Evolutionary conservation across 805 yeast species (phyloP).

Genomic region (Kuraishia molischiana): DNA sequence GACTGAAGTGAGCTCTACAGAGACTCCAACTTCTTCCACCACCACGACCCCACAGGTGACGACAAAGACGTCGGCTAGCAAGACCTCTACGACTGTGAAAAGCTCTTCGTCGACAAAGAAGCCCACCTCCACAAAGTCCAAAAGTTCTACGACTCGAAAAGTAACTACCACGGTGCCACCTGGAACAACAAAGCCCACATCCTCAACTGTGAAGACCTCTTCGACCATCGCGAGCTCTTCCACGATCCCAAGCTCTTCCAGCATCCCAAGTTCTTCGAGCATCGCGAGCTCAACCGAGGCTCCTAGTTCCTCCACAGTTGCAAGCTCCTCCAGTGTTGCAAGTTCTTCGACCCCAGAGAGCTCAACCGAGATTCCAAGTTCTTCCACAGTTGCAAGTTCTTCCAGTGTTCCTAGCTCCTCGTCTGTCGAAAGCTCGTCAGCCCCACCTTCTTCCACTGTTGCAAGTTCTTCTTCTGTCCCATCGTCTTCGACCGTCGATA

Average conservation of each 20-base stretch:
- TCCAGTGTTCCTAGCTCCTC: too few species aligned
- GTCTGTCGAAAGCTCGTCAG: too few species aligned
- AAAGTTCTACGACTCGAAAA: not conserved
- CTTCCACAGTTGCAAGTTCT: too few species aligned
- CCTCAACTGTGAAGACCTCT: not conserved
- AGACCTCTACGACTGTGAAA: not conserved
- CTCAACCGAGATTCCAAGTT: too few species aligned
- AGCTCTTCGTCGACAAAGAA: not conserved
- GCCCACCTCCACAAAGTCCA: not conserved
- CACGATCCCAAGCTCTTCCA: not conserved
- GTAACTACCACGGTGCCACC: not conserved
- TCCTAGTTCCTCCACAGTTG: too few species aligned
- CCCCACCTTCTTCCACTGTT: too few species aligned
- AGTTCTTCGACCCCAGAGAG: too few species aligned
- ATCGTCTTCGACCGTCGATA: too few species aligned
- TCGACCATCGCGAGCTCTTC: not conserved
- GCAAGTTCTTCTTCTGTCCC: too few species aligned
- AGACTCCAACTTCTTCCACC: not conserved
- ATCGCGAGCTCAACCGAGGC: too few species aligned
- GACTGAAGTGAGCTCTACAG: not conserved
- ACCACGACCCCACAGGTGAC: conserved; percentile 1
- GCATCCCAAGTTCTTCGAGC: too few species aligned
- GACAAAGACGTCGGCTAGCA: not conserved
- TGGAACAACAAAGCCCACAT: not conserved
- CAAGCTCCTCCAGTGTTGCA: too few species aligned